Evolutionary conservation across 371 early-diverging fungal species (phyloP).

Genomic region (Mucor mucedo): DNA sequence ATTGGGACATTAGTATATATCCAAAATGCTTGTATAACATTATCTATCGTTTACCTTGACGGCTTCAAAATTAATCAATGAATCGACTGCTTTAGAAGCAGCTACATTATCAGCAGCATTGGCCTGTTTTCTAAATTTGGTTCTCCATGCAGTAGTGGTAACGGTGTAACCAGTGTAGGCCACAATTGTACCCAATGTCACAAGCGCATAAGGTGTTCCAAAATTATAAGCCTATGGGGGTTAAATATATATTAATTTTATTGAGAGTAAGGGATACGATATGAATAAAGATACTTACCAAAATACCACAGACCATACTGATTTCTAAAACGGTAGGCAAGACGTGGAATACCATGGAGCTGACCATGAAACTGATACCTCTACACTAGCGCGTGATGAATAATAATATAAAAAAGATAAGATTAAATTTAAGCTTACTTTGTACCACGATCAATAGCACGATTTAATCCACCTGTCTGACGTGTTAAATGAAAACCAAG

Average conservation of each 20-base stretch:
- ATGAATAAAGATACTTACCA: slow-evolving; percentile 45
- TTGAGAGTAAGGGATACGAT: too few species aligned
- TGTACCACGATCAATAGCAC: slow-evolving; percentile 97
- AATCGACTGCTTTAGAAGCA: slow-evolving; percentile 90
- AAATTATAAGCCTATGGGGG: slow-evolving; percentile 71
- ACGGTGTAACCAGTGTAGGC: slow-evolving; percentile 91
- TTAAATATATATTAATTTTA: background rate
- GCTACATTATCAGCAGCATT: slow-evolving; percentile 95
- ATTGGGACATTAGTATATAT: background rate
- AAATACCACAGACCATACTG: slow-evolving; percentile 90
- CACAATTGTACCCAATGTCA: slow-evolving; percentile 85
- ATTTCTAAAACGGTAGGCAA: slow-evolving; percentile 95
- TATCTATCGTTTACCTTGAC: slow-evolving; percentile 69
- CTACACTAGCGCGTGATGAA: slow-evolving; percentile 28
- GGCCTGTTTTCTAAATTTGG: slow-evolving; percentile 87
- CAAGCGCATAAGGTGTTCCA: slow-evolving; percentile 83
- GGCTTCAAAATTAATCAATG: slow-evolving; percentile 93
- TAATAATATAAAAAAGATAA: too few species aligned
- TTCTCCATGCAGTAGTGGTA: slow-evolving; percentile 83
- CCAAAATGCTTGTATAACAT: too few species aligned
- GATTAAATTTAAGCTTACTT: slow-evolving; percentile 58
- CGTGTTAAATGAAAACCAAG: slow-evolving; percentile 87
- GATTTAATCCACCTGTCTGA: slow-evolving; percentile 93
- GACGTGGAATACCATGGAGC: slow-evolving; percentile 92
- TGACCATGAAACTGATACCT: slow-evolving; percentile 92